phyloP scores from a whole-genome alignment of 257 asterid species.

The Rauvolfia tetraphylla region DNA sequence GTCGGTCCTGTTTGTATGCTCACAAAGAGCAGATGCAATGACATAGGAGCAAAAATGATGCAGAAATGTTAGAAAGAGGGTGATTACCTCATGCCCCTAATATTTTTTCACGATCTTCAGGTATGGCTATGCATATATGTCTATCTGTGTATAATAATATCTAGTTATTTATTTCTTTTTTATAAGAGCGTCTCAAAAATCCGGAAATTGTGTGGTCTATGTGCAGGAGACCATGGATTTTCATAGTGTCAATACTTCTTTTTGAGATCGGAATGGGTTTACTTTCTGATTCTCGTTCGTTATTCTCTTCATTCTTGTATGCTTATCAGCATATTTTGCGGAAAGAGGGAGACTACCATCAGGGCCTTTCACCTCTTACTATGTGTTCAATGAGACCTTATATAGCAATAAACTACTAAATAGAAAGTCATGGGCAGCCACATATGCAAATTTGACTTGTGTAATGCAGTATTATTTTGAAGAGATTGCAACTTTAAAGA shows the following conservation, averaged over 20 bases:
- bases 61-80: not conserved
- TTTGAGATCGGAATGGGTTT: not conserved
- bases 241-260: not conserved
- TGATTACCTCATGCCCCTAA: not conserved
- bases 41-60: not conserved
- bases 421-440: not conserved
- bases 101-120: not conserved
- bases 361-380: not conserved
- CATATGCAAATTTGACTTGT: not conserved
- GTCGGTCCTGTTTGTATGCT: not conserved
- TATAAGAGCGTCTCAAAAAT: too few species aligned
- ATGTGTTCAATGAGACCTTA: not conserved
- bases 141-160: not conserved
- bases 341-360: not conserved
- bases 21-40: not conserved
- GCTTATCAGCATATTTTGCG: not conserved
- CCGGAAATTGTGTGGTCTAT: not conserved
- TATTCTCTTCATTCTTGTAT: not conserved
- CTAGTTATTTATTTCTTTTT: not conserved
- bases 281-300: not conserved
- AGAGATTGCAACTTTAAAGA: not conserved
- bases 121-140: not conserved
- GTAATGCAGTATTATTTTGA: not conserved
- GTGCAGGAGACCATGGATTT: not conserved
- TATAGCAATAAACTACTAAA: not conserved